phyloP scores from a whole-genome alignment of 768 basidiomycete species.

The Xerocomellus amylosporus region DNA sequence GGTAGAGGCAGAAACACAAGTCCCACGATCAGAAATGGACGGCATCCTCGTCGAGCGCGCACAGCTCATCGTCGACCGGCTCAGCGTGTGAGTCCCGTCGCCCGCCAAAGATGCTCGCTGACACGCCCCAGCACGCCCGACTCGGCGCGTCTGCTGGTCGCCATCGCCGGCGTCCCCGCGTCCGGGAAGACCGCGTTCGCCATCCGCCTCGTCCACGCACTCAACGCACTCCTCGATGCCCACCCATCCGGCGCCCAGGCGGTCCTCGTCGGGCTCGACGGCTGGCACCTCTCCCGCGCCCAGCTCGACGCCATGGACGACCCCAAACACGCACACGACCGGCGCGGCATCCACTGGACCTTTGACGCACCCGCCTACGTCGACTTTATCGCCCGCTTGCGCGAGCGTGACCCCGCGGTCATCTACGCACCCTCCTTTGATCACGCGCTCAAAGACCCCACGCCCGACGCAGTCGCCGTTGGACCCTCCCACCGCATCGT shows the following conservation, averaged over 20 bases:
- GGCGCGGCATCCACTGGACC: constrained; percentile 89
- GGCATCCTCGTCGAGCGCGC: constrained; percentile 40
- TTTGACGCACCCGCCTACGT: constrained; percentile 78
- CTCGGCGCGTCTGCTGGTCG: constrained; percentile 57
- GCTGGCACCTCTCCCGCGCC: constrained; percentile 85
- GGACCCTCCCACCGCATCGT: constrained; percentile 69
- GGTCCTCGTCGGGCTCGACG: constrained; percentile 78
- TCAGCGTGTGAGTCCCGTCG: constrained; percentile 36
- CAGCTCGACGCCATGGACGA: constrained; percentile 76
- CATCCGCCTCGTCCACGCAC: constrained; percentile 47
- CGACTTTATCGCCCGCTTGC: constrained; percentile 59
- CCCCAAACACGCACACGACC: constrained; percentile 70
- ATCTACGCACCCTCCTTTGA: constrained; percentile 81
- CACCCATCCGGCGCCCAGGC: constrained; percentile 32
- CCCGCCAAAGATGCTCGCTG: neutral
- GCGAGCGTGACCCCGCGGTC: constrained; percentile 31
- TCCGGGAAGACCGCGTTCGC: constrained; percentile 85
- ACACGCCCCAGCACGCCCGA: constrained; percentile 11
- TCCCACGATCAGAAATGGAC: constrained; percentile 26
- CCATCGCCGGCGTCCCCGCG: constrained; percentile 77
- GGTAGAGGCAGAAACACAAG: too few species aligned
- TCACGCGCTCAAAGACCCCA: constrained; percentile 86
- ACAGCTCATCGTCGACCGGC: constrained; percentile 33
- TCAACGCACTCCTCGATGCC: constrained; percentile 52
- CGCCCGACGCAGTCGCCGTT: constrained; percentile 55